Evolutionary conservation across 2,329 filamentous ascomycete genomes (phyloP), one percentile per base, ranked within the genome.

Genomic region (Microdochium nivale): DNA sequence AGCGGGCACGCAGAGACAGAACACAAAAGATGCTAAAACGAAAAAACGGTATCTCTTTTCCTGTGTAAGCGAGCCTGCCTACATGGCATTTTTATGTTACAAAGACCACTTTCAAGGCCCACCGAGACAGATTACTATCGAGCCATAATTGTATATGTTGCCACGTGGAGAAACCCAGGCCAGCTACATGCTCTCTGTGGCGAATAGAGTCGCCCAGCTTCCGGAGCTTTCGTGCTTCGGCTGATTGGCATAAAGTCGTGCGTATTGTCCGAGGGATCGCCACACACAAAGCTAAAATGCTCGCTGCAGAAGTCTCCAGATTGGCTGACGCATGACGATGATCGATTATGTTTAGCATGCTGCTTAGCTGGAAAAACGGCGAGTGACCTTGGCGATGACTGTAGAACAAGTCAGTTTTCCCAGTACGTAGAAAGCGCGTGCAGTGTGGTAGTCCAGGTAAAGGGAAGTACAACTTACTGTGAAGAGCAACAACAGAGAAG

Each of bases 301-400:
- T 44, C 19, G 19, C 40, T 44, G 40, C 40, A 44, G 40, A 44
- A 44, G 40, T 24, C 21, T 24, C 40, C 23, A 19, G 40, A 8
- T 16, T 5, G 9, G 3, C 23, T 7, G 10, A 19, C 19, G 19
- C 40, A 44, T 23, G 21, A 23, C 19, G 40, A 13, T 21, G 40
- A 16, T 40, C 13, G 35, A 44, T 44, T 5, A 30, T 5, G 27
- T 44, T 44, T 19, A 7, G n/a, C n/a, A 21, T 3, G 10, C 40
- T 52, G 40, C 67, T 69, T 80, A 81, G 75, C 76, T 80, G 52
- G 81, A 84, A 80, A 96, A 95, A 72, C 86, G 87, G 74, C 90
- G 86, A 62, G 90, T 95, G 67, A 96, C 76, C 80, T 96, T 96
- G 70, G 91, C 91, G 69, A 96, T 94, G 70, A 96, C 91, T 96